A percentile compares a stretch with the other conserved stretches of the same genome.
phyloP scores from a whole-genome alignment of 169 alveolate species.

The Plasmodium inui region DNA sequence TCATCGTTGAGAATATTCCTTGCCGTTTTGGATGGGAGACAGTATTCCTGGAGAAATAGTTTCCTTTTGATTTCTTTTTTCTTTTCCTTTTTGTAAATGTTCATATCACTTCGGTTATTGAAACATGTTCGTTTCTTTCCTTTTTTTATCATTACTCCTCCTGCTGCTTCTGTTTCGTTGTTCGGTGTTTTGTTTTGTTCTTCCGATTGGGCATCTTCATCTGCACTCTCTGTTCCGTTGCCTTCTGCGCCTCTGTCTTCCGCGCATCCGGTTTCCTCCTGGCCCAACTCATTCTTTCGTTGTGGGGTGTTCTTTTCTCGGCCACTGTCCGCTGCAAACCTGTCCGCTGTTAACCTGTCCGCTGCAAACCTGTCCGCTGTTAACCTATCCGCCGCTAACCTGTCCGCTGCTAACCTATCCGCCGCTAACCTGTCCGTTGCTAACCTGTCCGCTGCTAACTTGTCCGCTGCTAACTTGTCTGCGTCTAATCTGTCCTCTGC shows the following conservation, averaged over 20 bases:
- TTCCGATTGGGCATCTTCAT: constrained; percentile 5
- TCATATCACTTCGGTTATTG: constrained; percentile 32
- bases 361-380: neutral
- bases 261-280: neutral
- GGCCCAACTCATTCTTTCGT: neutral
- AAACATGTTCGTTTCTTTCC: neutral
- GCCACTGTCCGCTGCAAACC: neutral
- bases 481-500: neutral
- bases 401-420: neutral
- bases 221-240: neutral
- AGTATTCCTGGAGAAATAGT: constrained; percentile 31
- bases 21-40: constrained; percentile 70
- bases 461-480: neutral
- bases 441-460: neutral
- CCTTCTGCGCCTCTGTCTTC: neutral
- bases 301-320: neutral
- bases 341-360: neutral
- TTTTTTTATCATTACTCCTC: neutral
- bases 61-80: constrained; percentile 28
- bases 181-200: neutral
- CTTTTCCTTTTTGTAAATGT: constrained; percentile 58
- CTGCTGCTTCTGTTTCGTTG: constrained; percentile 1
- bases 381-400: neutral
- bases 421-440: neutral
- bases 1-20: constrained; percentile 64